These are phyloP conservation scores for Geranium brycei DNA, from an alignment of 345 rosid species.

Conservation along the genomic window DNA sequence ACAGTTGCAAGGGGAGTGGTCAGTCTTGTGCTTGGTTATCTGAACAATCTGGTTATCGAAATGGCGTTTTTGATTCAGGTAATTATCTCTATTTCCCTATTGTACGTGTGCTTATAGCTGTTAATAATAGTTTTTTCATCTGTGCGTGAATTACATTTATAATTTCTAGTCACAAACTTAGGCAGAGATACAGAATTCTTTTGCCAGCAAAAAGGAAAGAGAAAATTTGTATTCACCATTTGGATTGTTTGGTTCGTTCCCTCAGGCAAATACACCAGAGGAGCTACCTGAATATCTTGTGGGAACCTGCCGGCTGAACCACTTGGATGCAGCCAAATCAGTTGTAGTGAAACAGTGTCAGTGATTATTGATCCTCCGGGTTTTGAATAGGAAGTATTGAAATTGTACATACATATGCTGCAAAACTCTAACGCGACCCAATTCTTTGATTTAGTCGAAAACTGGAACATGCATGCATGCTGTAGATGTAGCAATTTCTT, in stretches of 20 bases:
- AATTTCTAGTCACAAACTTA: not conserved
- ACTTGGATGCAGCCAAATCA: conserved; percentile 56
- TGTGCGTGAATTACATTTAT: too few relatives aligned
- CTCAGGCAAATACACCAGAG: conserved; percentile 68
- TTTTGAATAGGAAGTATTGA: not conserved
- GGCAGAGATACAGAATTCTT: too few relatives aligned
- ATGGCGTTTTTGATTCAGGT: conserved; percentile 94
- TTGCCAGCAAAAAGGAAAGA: too few relatives aligned
- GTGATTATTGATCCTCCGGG: conserved; percentile 2
- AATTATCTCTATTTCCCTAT: not conserved
- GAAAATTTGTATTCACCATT: not conserved
- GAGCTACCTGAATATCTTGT: conserved; percentile 80
- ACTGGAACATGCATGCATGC: not conserved
- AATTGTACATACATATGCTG: not conserved
- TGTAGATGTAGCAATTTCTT: not conserved
- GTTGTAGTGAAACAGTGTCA: conserved; percentile 20
- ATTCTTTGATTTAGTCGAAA: not conserved
- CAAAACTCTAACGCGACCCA: not conserved
- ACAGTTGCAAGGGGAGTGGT: conserved; percentile 78
- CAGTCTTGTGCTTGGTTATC: conserved; percentile 71
- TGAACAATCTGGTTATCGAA: conserved; percentile 73
- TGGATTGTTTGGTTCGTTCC: conserved; percentile 3
- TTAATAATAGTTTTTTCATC: too few relatives aligned
- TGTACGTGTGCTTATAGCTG: not conserved
- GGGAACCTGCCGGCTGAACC: conserved; percentile 72